A percentile compares a stretch with the other conserved stretches of the same genome.
These are phyloP conservation scores for Podaxis sp. DNA, from an alignment of 768 basidiomycete genomes.

Conservation along the genomic window DNA sequence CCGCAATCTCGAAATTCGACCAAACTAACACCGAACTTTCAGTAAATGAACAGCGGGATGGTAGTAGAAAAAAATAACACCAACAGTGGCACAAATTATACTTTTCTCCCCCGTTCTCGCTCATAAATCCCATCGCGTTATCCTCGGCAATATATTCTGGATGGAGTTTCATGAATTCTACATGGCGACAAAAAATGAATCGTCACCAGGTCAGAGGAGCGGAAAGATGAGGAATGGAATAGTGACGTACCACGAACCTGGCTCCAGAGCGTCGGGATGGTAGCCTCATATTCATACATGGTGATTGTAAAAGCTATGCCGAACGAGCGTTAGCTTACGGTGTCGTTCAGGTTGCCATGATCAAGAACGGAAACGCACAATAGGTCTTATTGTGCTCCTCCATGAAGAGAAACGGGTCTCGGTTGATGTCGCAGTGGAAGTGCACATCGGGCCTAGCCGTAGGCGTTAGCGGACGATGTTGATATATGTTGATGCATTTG, in stretches of 20 bases:
- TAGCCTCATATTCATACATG: constrained; percentile 72
- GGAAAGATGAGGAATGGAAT: constrained; percentile 9
- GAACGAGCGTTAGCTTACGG: background rate
- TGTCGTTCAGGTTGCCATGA: background rate
- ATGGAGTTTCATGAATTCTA: constrained; percentile 55
- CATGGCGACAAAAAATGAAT: background rate
- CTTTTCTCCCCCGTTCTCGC: constrained; percentile 45
- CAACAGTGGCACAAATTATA: constrained; percentile 77
- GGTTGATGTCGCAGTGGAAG: constrained; percentile 69
- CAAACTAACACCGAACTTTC: constrained; percentile 39
- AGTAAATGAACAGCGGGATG: background rate
- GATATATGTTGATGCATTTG: constrained; percentile 22
- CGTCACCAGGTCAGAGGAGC: background rate
- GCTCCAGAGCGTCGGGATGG: constrained; percentile 75
- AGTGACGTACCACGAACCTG: constrained; percentile 55
- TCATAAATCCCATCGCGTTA: constrained; percentile 62
- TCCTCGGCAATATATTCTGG: constrained; percentile 57
- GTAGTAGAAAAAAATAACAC: constrained; percentile 21
- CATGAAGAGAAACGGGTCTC: constrained; percentile 74
- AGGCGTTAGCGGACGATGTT: constrained; percentile 14
- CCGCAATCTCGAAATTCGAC: constrained; percentile 73
- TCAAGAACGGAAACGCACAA: constrained; percentile 32
- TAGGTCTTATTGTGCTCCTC: constrained; percentile 68
- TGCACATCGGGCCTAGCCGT: constrained; percentile 61
- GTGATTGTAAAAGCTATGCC: constrained; percentile 64